Base-by-base conservation (phyloP, 1,284 basidiomycete species). In the Thelephora terrestris region DNA sequence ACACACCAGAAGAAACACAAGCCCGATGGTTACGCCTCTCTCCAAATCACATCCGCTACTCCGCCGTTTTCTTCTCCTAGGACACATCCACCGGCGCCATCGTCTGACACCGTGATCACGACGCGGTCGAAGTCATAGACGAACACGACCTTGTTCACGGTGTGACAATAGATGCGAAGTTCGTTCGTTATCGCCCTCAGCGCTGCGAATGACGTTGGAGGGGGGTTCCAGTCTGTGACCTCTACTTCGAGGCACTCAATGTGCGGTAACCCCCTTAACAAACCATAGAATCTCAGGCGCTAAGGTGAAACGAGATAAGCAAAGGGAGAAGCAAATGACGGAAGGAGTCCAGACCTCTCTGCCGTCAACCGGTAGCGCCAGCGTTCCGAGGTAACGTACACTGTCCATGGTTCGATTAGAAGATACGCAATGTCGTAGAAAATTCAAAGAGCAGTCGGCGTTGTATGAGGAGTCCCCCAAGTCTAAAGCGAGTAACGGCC, bases 191-290 rank as follows among this genome's bases (percentile, higher is more conserved):
- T 62, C 2, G 78, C 76, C 12, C 77, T 72, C 43, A 79, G 61
- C 1, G 79, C 79, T 10, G 70, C 62, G 2, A 68, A 67, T 39
- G 71, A 65, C 17, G 66, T 61, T 7, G 78, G 80, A 3, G 73
- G 60, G 5, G 80, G 81, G 5, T 71, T 69, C 81, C 81, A 84
- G 43, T 75, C 73, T 14, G 75, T 74, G 20, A 83, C 68, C 36
- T 83, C 81, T 14, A 83, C 63, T 53, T 83, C 81, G 38, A 79
- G 56, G 51, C 74, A 77, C 52, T 70, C 65, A 10, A 83, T 66
- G 21, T 60, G 62, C 4, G 63, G 65, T 17, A 82, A 64, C 20
- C 66, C 70, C 66, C 75, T 74, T 48, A 84, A 67, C 35, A 75
- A 61, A 3, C 72, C 75, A 53, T 81, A 83, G 58, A 82, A 77